These are phyloP conservation scores for Grosmannia clavigera DNA, from an alignment of 2,329 filamentous ascomycete genomes.

Conservation along the genomic window DNA sequence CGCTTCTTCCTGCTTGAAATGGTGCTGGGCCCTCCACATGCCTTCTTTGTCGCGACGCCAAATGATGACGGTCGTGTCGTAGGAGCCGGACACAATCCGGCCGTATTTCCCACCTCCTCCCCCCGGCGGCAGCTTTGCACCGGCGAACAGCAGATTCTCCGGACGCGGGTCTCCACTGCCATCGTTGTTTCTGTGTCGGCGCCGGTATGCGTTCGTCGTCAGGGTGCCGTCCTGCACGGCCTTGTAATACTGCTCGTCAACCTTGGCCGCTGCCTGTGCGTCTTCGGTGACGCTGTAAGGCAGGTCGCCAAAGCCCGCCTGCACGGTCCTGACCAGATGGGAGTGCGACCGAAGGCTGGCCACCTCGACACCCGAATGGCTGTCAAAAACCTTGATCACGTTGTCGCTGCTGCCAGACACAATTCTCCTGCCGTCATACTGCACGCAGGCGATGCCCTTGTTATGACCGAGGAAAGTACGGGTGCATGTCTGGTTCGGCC, in stretches of 20 bases:
- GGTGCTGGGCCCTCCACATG: slow-evolving; percentile 68
- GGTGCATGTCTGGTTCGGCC: slow-evolving; percentile 62
- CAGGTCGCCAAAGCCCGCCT: slow-evolving; percentile 85
- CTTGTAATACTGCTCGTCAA: slow-evolving; percentile 62
- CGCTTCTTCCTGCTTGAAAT: slow-evolving; percentile 62
- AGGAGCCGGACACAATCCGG: slow-evolving; percentile 93
- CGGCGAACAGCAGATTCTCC: slow-evolving; percentile 64
- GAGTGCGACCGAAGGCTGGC: slow-evolving; percentile 73
- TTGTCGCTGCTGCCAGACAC: slow-evolving; percentile 95
- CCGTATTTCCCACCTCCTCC: slow-evolving; percentile 82
- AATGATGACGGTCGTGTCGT: slow-evolving; percentile 90
- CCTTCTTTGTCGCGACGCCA: slow-evolving; percentile 83
- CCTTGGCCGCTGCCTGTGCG: slow-evolving; percentile 54
- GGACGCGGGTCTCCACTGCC: slow-evolving; percentile 61
- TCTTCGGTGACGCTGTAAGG: slow-evolving; percentile 70
- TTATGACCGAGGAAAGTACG: slow-evolving; percentile 75
- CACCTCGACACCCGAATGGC: slow-evolving; percentile 73
- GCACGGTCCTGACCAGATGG: slow-evolving; percentile 82
- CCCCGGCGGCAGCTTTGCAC: slow-evolving; percentile 79
- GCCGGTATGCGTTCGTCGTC: slow-evolving; percentile 11
- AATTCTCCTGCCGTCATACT: slow-evolving; percentile 87
- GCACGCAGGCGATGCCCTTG: slow-evolving; percentile 95
- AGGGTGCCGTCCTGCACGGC: slow-evolving; percentile 40
- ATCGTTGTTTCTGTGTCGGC: slow-evolving; percentile 2
- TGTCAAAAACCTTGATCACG: slow-evolving; percentile 90